Percentiles rank a stretch among this genome's conserved stretches.
phyloP scores from a whole-genome alignment of 2,329 filamentous ascomycete species.

The Colletotrichum truncatum region DNA sequence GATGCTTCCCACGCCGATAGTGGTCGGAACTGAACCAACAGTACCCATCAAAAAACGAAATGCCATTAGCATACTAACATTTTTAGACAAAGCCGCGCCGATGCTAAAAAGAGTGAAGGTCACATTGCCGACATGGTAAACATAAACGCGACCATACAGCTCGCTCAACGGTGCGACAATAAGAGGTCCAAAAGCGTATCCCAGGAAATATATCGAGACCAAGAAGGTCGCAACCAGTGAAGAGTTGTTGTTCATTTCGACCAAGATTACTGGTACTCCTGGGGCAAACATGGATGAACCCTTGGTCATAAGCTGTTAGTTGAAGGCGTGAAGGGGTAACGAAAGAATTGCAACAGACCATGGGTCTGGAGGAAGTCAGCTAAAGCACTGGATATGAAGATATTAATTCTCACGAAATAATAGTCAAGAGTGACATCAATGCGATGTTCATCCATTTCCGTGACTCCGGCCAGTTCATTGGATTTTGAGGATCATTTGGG shows the following conservation, averaged over 20 bases:
- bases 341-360: too few species aligned
- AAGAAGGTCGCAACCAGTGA: slow-evolving; percentile 58
- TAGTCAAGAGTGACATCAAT: slow-evolving; percentile 48
- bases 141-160: slow-evolving; percentile 60
- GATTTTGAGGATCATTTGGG: slow-evolving; percentile 64
- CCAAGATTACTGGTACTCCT: slow-evolving; percentile 58
- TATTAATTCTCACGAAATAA: slow-evolving; percentile 35
- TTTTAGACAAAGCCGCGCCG: slow-evolving; percentile 27
- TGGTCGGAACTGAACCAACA: slow-evolving; percentile 42
- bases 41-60: slow-evolving; percentile 46
- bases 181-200: slow-evolving; percentile 67
- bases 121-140: slow-evolving; percentile 58
- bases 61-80: slow-evolving; percentile 56
- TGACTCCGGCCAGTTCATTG: slow-evolving; percentile 64
- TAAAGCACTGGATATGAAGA: too few species aligned
- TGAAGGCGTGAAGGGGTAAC: too few species aligned
- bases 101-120: slow-evolving; percentile 51
- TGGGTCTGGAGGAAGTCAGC: too few species aligned
- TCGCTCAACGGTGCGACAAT: slow-evolving; percentile 69
- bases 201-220: slow-evolving; percentile 72
- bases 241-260: slow-evolving; percentile 57
- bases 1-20: slow-evolving; percentile 59
- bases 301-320: too few species aligned
- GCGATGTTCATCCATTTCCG: slow-evolving; percentile 46
- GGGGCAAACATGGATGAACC: slow-evolving; percentile 67